Percentiles rank a stretch among this genome's conserved stretches.
These are phyloP conservation scores for Penicillium macrosclerotiorum DNA, from an alignment of 495 filamentous ascomycete species.

Conservation along the genomic window DNA sequence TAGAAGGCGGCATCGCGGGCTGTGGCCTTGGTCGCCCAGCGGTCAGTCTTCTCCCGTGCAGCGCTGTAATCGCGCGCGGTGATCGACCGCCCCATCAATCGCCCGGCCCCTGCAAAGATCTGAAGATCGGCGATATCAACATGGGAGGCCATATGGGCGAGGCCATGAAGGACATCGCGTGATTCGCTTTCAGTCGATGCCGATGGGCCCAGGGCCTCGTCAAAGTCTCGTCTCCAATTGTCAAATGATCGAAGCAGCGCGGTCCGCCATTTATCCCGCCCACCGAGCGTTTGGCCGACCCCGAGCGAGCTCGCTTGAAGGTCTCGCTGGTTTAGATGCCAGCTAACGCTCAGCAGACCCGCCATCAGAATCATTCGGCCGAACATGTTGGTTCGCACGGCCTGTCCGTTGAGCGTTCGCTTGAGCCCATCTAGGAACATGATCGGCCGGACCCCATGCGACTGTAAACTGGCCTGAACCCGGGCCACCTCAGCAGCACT, in stretches of 20 bases:
- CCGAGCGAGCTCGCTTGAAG: conserved; percentile 89
- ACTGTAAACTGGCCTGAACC: conserved; percentile 77
- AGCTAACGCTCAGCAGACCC: conserved; percentile 87
- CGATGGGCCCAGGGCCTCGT: conserved; percentile 67
- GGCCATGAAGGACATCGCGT: conserved; percentile 82
- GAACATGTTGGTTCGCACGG: conserved; percentile 90
- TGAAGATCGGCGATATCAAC: conserved; percentile 98
- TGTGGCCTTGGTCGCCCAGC: conserved; percentile 89
- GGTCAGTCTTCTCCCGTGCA: conserved; percentile 74
- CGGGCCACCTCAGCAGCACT: conserved; percentile 84
- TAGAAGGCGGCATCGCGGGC: conserved; percentile 94
- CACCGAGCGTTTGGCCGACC: conserved; percentile 75
- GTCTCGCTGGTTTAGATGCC: conserved; percentile 97
- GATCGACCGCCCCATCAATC: conserved; percentile 83
- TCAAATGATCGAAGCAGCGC: conserved; percentile 88
- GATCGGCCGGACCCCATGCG: conserved; percentile 80
- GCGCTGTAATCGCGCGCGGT: conserved; percentile 75
- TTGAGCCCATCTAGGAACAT: conserved; percentile 92
- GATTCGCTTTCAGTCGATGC: conserved; percentile 55
- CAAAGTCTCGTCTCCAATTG: conserved; percentile 92
- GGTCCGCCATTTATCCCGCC: conserved; percentile 88
- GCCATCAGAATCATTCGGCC: conserved; percentile 96
- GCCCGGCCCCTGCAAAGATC: conserved; percentile 84
- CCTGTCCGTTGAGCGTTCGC: conserved; percentile 80
- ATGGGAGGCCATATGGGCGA: conserved; percentile 98